Percentiles rank a stretch among this genome's conserved stretches.
These are phyloP conservation scores for Diaporthe citrichinensis DNA, from an alignment of 2,329 filamentous ascomycete species.

Conservation along the genomic window DNA sequence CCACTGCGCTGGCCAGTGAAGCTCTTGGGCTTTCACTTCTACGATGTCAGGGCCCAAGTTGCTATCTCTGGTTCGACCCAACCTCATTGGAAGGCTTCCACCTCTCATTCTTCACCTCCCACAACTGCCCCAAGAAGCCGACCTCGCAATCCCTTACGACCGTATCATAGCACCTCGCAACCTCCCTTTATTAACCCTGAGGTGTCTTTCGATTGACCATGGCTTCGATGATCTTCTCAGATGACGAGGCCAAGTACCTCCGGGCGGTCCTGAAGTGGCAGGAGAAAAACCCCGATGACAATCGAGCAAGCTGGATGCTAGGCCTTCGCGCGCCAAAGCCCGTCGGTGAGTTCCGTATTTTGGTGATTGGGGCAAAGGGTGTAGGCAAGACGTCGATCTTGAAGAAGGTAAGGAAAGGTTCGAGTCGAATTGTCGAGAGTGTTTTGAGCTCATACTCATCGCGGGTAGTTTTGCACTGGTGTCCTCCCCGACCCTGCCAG, in stretches of 20 bases:
- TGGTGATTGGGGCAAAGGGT: slow-evolving; percentile 56
- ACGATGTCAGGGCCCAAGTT: background rate
- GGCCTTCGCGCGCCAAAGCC: slow-evolving; percentile 42
- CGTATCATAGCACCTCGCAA: background rate
- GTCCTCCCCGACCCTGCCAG: slow-evolving; percentile 46
- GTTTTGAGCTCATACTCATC: slow-evolving; percentile 9
- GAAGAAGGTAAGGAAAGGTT: slow-evolving; percentile 50
- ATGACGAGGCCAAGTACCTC: slow-evolving; percentile 58
- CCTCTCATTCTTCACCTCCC: background rate
- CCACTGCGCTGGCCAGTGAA: background rate
- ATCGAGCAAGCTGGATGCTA: slow-evolving; percentile 34
- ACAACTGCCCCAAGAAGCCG: background rate
- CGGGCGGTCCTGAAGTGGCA: slow-evolving; percentile 57
- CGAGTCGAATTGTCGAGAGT: slow-evolving; percentile 10
- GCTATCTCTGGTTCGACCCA: background rate
- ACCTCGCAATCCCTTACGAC: background rate
- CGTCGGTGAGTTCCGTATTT: slow-evolving; percentile 55
- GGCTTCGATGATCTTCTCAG: slow-evolving; percentile 54
- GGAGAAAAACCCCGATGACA: slow-evolving; percentile 48
- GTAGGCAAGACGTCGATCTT: slow-evolving; percentile 59
- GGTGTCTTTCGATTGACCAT: slow-evolving; percentile 18
- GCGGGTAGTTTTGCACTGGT: slow-evolving; percentile 51
- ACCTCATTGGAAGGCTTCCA: background rate
- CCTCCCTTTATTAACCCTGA: background rate
- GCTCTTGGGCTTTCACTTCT: background rate